Evolutionary conservation across 495 filamentous ascomycete genomes (phyloP).

Genomic region (Xylaria sp.): DNA sequence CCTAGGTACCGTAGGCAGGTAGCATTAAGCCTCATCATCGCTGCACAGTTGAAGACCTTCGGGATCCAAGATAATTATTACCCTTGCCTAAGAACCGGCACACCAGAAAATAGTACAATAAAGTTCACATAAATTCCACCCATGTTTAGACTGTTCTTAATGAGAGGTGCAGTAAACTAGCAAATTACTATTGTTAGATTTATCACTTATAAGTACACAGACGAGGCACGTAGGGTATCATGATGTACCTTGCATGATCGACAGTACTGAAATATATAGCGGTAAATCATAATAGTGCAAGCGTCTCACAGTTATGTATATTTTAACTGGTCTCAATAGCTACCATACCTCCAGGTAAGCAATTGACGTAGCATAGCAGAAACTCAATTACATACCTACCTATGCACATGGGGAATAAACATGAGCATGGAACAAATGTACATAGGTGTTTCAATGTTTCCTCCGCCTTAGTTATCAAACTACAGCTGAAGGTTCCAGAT

Average conservation of each 20-base stretch:
- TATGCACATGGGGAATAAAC: too few species aligned
- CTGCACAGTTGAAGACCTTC: not conserved
- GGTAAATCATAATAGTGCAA: too few species aligned
- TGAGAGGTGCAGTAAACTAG: not conserved
- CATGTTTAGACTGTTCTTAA: not conserved
- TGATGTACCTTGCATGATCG: conserved; percentile 9
- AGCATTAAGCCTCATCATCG: not conserved
- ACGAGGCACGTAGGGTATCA: not conserved
- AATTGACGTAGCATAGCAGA: not conserved
- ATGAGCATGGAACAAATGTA: too few species aligned
- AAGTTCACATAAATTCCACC: not conserved
- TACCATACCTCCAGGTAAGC: too few species aligned
- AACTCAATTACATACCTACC: too few species aligned
- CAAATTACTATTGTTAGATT: not conserved
- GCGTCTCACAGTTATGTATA: too few species aligned
- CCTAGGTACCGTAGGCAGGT: too few species aligned
- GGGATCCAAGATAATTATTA: not conserved
- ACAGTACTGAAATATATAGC: not conserved
- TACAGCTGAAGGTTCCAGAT: not conserved
- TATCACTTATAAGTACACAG: not conserved
- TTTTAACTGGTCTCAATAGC: not conserved
- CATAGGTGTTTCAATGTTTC: too few species aligned
- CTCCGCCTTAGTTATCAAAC: not conserved
- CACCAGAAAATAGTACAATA: not conserved
- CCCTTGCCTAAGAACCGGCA: not conserved